Evolutionary conservation across 129 eudicot genomes (phyloP), one percentile per base, ranked within the genome.

Genomic region (Lactuca saligna): DNA sequence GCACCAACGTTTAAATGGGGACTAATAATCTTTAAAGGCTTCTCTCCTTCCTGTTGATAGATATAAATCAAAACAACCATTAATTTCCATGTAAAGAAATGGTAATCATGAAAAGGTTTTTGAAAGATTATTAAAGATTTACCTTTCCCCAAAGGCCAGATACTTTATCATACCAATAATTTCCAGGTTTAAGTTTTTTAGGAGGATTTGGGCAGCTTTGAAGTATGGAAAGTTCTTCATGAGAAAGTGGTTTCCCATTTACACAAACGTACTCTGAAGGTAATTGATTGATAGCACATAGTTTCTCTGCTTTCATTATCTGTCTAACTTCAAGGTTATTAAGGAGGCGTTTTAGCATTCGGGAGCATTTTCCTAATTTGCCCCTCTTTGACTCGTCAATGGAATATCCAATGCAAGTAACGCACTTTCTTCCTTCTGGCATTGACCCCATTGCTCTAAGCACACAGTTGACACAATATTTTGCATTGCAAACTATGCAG

Each of bases 91-190:
- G 38, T 48, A 63, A 56, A 60, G 66, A 68, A 42, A 73, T 54
- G 3, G 35, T 15, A 34, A 69, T 4, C 48, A 39, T 54, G 33
- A 44, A 39, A 7, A 35, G 68, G 41, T 29, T 41, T 50, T 32
- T 32, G 2, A 80, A 59, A 70, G 57, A 25, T 61, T 41, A 25
- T 61, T 41, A 38, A 38, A 14, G 68, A 31, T 25, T 77, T 77
- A 93, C 99, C 97, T 94, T 94, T 80, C 99, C 99, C 99, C 99
- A 94, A 76, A 94, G 97, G 75, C 99, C 99, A 14, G 99, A 94
- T 63, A 89, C 99, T 87, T 89, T 94, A 82, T 94, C 99, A 66
- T 94, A 94, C 99, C 99, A 94, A 85, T 89, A 94, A 33, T 85
- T 89, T 53, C 99, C 99, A 0, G 99, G 99, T 75, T 87, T 94